phyloP scores from a whole-genome alignment of 768 basidiomycete species.

The Tephrocybe sp. region DNA sequence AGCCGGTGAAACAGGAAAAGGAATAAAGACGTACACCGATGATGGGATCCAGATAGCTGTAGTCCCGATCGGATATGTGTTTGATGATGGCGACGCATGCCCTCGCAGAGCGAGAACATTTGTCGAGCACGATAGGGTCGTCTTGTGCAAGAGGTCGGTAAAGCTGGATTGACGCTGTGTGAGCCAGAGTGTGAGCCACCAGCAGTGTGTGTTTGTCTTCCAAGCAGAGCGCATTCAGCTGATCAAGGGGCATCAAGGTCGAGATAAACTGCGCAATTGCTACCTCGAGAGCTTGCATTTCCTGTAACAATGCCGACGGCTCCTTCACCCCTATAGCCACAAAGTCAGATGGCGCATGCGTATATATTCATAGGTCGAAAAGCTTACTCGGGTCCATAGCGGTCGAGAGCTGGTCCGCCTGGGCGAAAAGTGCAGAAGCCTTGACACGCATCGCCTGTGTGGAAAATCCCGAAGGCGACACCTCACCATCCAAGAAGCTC shows the following conservation, averaged over 20 bases:
- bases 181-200: conserved; percentile 62
- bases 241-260: conserved; percentile 64
- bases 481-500: conserved; percentile 61
- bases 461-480: conserved; percentile 59
- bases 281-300: conserved; percentile 62
- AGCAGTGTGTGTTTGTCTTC: conserved; percentile 63
- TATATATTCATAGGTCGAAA: not conserved
- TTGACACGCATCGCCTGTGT: conserved; percentile 67
- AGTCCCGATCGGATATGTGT: conserved; percentile 63
- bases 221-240: conserved; percentile 52
- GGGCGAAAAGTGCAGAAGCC: conserved; percentile 73
- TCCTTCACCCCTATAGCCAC: conserved; percentile 39
- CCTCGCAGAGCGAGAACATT: conserved; percentile 65
- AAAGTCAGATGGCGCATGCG: not conserved
- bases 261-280: conserved; percentile 63
- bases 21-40: conserved; percentile 55
- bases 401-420: conserved; percentile 59
- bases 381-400: conserved; percentile 60
- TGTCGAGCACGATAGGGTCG: conserved; percentile 61
- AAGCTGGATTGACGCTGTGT: conserved; percentile 65
- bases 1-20: conserved; percentile 3
- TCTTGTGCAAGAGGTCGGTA: conserved; percentile 62
- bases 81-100: conserved; percentile 60
- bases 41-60: conserved; percentile 74
- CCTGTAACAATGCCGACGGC: conserved; percentile 50